Evolutionary conservation across 1,284 basidiomycete species (phyloP).

Genomic region (Bjerkandera adusta): DNA sequence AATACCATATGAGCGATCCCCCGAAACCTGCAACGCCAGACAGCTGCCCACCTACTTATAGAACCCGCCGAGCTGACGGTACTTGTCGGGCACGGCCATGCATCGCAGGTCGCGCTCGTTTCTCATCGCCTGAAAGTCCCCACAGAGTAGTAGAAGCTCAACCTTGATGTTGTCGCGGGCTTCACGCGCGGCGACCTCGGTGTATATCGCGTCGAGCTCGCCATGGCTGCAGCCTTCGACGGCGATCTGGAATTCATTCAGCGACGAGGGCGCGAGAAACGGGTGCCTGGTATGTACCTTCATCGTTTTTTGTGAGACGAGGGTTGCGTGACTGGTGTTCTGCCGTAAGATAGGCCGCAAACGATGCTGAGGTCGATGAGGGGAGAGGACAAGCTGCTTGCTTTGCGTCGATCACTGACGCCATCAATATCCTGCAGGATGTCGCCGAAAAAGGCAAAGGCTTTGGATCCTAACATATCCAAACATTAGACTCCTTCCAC

Average conservation of each 20-base stretch:
- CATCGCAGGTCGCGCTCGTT: slow-evolving; percentile 86
- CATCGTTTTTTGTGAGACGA: no score
- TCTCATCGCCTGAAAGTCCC: slow-evolving; percentile 94
- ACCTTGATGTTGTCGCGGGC: slow-evolving; percentile 61
- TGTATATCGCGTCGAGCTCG: slow-evolving; percentile 84
- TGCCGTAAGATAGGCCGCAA: no score
- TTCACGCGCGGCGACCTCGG: slow-evolving; percentile 69
- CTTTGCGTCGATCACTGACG: no score
- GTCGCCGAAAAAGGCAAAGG: no score
- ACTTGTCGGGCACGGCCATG: slow-evolving; percentile 92
- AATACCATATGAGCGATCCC: neutral
- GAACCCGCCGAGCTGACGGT: slow-evolving; percentile 82
- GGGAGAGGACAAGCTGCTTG: no score
- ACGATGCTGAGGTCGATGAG: no score
- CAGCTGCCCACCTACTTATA: slow-evolving; percentile 59
- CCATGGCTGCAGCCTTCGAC: slow-evolving; percentile 97
- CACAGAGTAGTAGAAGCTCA: slow-evolving; percentile 87
- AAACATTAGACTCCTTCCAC: no score
- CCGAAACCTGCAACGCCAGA: neutral
- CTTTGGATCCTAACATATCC: no score
- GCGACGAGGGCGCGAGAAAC: no score
- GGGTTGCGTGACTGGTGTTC: no score
- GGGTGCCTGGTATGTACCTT: no score
- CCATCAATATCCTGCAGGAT: no score
- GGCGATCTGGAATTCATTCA: slow-evolving; percentile 59